Evolutionary conservation across 768 basidiomycete species (phyloP).

Genomic region (Cantharellus anzutake): DNA sequence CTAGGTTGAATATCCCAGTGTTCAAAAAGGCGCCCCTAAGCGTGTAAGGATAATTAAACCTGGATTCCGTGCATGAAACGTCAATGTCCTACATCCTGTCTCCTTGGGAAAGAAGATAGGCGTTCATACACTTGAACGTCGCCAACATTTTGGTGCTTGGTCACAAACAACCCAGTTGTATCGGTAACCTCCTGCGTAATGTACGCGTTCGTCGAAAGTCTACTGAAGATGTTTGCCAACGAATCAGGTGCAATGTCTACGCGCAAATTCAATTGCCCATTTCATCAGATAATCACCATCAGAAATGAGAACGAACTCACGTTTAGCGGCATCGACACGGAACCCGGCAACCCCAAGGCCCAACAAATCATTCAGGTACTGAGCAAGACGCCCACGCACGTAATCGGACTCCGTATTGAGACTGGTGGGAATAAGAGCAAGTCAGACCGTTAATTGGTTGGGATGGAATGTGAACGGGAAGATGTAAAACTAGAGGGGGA

Average conservation of each 20-base stretch:
- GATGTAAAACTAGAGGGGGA: too few relatives aligned
- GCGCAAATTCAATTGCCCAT: neutral
- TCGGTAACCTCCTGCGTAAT: neutral
- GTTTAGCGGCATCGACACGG: slow-evolving; percentile 33
- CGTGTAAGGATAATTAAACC: slow-evolving; percentile 39
- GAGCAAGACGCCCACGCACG: slow-evolving; percentile 35
- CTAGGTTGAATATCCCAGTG: slow-evolving; percentile 31
- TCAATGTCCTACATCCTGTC: too few relatives aligned
- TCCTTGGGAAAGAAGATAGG: neutral
- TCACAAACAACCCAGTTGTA: neutral
- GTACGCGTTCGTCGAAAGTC: neutral
- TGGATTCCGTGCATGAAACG: slow-evolving; percentile 3
- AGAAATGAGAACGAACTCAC: neutral
- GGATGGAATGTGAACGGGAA: too few relatives aligned
- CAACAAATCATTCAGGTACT: slow-evolving; percentile 39
- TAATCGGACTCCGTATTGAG: slow-evolving; percentile 43
- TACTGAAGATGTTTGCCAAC: neutral
- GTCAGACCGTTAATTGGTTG: too few relatives aligned
- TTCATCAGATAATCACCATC: neutral
- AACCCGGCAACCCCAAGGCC: slow-evolving; percentile 40
- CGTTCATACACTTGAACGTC: neutral
- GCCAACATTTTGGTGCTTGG: neutral
- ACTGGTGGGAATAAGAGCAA: slow-evolving; percentile 11
- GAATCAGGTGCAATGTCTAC: neutral
- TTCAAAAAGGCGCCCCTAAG: slow-evolving; percentile 33